Base-by-base conservation (phyloP, 495 filamentous ascomycete species). In the Lophiotrema nucula region DNA sequence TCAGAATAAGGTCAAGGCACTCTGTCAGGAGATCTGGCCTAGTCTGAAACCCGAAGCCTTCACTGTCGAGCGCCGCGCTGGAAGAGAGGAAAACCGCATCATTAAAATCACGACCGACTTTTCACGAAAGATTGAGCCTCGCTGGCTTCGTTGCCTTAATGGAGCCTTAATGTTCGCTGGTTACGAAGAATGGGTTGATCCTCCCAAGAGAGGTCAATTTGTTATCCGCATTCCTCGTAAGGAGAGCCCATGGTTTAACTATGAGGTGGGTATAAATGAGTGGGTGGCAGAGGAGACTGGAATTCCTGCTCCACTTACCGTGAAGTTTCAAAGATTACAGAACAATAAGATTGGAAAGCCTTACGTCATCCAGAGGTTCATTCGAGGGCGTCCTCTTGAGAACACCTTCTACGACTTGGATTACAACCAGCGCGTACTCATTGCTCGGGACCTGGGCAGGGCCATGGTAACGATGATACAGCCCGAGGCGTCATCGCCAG, bases 31-130 rank as follows among this genome's bases (percentile, higher is more conserved):
- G 8, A 8, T 35, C 8, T 35, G 31, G 31, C 31, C 31, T 8
- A 35, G n/a, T n/a, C 31, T 35, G 31, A 16, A 75, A 75, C 0
- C 79, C 79, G 46, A 67, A 76, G 31, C 8, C 8, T 35, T 35
- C n/a, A 8, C 8, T 8, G 31, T 35, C 31, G n/a, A 8, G 8
- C 31, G 8, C 31, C 8, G 8, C 8, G 31, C 31, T 35, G 31
- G 31, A 8, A n/a, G 31, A n/a, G 31, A 8, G 8, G 8, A 35
- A 8, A 35, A 35, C n/a, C 31, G 31, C 8, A n/a, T 35, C 31
- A 35, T 35, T 35, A n/a, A n/a, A 8, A 35, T 35, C n/a, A n/a
- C 8, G 31, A 12, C 69, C 75, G n/a, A 8, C 31, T 8, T 8
- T 8, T 8, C 31, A 8, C n/a, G n/a, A n/a, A 35, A 35, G 31